Conservation (phyloP, 2,329 filamentous ascomycete species). For the Arthrobotrys sinensis region DNA sequence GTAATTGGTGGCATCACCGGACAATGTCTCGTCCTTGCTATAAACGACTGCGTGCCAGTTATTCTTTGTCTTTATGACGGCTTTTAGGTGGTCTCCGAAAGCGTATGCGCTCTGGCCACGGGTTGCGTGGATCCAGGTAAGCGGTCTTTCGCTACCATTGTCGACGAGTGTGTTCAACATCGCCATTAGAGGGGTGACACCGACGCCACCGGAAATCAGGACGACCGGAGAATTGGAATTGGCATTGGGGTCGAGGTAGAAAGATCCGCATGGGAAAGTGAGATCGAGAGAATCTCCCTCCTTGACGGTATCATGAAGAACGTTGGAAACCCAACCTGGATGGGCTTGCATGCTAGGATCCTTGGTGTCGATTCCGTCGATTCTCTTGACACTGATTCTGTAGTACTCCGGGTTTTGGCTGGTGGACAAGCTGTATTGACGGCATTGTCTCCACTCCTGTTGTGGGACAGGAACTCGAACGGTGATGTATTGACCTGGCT, state of each 20-base stretch:
- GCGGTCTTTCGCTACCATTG: constrained; percentile 68
- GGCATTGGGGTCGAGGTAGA: constrained; percentile 73
- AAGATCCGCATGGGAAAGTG: constrained; percentile 73
- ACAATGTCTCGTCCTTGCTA: constrained; percentile 70
- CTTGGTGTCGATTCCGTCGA: constrained; percentile 66
- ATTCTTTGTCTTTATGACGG: constrained; percentile 68
- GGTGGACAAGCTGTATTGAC: constrained; percentile 83
- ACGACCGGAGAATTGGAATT: constrained; percentile 73
- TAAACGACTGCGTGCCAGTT: constrained; percentile 75
- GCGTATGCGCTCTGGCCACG: constrained; percentile 72
- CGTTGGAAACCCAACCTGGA: constrained; percentile 72
- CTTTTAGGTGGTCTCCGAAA: constrained; percentile 72
- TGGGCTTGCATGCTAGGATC: constrained; percentile 66
- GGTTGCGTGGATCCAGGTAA: constrained; percentile 77
- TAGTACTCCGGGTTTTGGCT: constrained; percentile 72
- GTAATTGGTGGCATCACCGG: constrained; percentile 72
- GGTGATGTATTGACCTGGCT: constrained; percentile 82
- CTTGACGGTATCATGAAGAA: constrained; percentile 70
- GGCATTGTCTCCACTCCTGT: constrained; percentile 77
- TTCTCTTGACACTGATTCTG: constrained; percentile 82
- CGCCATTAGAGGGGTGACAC: constrained; percentile 77
- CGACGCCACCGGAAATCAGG: constrained; percentile 78
- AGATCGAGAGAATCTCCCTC: constrained; percentile 73
- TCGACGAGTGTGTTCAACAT: constrained; percentile 75
- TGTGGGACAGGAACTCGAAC: constrained; percentile 75